phyloP scores from a whole-genome alignment of 2,329 filamentous ascomycete species.

The Calycina marina region DNA sequence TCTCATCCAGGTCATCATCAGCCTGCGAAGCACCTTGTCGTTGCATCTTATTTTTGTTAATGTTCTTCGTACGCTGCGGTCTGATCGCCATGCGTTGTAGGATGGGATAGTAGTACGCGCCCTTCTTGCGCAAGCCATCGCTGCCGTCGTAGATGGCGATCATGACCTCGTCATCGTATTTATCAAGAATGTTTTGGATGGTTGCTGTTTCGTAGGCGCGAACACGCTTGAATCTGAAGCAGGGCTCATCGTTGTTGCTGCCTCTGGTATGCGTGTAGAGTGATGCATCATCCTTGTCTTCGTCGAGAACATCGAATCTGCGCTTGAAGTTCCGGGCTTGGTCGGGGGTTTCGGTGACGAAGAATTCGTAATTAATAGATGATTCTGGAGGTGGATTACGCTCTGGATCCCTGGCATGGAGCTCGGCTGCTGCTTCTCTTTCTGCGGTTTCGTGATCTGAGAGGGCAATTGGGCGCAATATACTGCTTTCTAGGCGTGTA shows the following conservation, averaged over 20 bases:
- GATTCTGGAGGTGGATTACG: slow-evolving; percentile 41
- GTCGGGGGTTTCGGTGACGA: slow-evolving; percentile 35
- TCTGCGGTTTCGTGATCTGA: slow-evolving; percentile 38
- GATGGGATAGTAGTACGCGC: slow-evolving; percentile 53
- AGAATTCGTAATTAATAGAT: slow-evolving; percentile 53
- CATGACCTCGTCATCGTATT: slow-evolving; percentile 50
- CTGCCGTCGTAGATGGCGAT: slow-evolving; percentile 41
- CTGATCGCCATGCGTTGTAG: slow-evolving; percentile 49
- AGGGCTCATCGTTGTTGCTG: slow-evolving; percentile 27
- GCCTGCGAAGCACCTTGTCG: slow-evolving; percentile 25
- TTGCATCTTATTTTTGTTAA: slow-evolving; percentile 29
- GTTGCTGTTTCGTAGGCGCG: slow-evolving; percentile 50
- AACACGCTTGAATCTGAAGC: slow-evolving; percentile 46
- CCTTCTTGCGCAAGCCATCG: slow-evolving; percentile 36
- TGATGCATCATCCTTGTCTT: slow-evolving; percentile 35
- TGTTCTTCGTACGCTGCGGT: slow-evolving; percentile 48
- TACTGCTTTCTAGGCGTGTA: slow-evolving; percentile 42
- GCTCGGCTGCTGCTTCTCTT: slow-evolving; percentile 32
- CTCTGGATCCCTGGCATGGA: slow-evolving; percentile 40
- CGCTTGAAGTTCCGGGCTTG: slow-evolving; percentile 41
- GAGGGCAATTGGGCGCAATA: slow-evolving; percentile 45
- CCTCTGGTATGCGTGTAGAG: slow-evolving; percentile 39
- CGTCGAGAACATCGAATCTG: slow-evolving; percentile 43
- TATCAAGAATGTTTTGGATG: slow-evolving; percentile 35
- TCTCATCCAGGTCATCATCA: slow-evolving; percentile 21